phyloP scores from a whole-genome alignment of 108 stramenopile genomes.

The Schizochytrium sp. region DNA sequence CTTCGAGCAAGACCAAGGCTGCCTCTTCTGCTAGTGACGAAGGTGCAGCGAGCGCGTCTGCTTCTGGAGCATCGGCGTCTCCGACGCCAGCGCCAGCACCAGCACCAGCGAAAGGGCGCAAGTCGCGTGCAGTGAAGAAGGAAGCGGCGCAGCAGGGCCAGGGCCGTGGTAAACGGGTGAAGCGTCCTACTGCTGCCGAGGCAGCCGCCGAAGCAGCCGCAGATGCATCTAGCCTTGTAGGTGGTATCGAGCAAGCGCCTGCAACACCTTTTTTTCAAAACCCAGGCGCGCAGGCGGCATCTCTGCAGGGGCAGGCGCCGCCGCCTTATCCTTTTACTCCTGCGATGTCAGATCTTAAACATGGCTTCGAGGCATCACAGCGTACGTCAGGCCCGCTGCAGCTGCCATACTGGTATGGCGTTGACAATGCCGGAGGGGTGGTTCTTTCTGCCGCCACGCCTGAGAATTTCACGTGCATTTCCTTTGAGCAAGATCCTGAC shows the following conservation, averaged over 20 bases:
- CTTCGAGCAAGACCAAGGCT: background rate
- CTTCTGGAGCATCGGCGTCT: too few relatives aligned
- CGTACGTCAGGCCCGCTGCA: background rate
- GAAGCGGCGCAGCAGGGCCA: background rate
- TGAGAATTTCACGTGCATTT: background rate
- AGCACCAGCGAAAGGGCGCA: too few relatives aligned
- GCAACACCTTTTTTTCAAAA: too few relatives aligned
- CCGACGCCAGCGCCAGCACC: too few relatives aligned
- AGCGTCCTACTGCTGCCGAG: background rate
- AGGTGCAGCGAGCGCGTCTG: too few relatives aligned
- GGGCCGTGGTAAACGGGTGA: background rate
- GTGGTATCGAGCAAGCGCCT: too few relatives aligned
- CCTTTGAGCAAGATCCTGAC: background rate
- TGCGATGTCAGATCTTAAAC: background rate
- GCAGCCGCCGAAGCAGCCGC: too few relatives aligned
- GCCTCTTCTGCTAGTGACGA: too few relatives aligned
- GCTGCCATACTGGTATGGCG: constrained; percentile 8
- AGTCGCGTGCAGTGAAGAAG: too few relatives aligned
- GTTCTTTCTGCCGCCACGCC: background rate
- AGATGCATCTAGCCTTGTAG: too few relatives aligned
- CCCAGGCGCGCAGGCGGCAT: too few relatives aligned
- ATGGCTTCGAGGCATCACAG: background rate
- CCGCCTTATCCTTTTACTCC: background rate
- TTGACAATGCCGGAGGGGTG: background rate
- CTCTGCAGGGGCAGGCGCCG: too few relatives aligned